A percentile compares a stretch with the other conserved stretches of the same genome.
Evolutionary conservation across 2,329 filamentous ascomycete genomes (phyloP).

Genomic region (Xylariaceae sp.): DNA sequence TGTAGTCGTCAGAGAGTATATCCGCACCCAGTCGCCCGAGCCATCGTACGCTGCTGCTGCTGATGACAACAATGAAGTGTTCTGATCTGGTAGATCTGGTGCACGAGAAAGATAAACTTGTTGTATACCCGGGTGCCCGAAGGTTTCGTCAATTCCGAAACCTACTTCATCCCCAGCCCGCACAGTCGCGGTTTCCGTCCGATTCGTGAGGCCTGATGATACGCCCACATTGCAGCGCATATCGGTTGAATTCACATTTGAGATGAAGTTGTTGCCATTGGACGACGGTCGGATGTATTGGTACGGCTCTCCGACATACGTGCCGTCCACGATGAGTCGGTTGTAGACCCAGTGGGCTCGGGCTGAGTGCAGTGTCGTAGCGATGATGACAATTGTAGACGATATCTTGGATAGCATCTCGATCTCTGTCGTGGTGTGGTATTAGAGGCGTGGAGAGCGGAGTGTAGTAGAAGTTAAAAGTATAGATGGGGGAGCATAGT

Average conservation of each 20-base stretch:
- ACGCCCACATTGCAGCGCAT: conserved; percentile 21
- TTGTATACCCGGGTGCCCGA: conserved; percentile 22
- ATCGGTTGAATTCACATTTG: conserved; percentile 17
- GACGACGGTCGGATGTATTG: conserved; percentile 19
- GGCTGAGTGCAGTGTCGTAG: neutral
- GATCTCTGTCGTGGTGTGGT: too few species aligned
- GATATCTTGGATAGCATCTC: too few species aligned
- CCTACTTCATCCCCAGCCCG: conserved; percentile 16
- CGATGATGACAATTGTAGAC: neutral
- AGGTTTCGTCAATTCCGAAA: conserved; percentile 18
- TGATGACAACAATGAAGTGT: neutral
- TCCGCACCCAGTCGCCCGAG: conserved; percentile 15
- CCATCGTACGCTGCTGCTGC: conserved; percentile 16
- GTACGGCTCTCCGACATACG: conserved; percentile 15
- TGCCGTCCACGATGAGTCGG: conserved; percentile 18
- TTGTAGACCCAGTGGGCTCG: conserved; percentile 20
- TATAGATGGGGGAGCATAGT: too few species aligned
- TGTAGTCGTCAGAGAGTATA: conserved; percentile 17
- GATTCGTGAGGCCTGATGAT: conserved; percentile 1
- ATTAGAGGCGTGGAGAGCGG: too few species aligned
- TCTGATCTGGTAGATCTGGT: conserved; percentile 5
- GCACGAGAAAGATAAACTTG: conserved; percentile 18
- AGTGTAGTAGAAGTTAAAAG: too few species aligned
- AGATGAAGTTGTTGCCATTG: conserved; percentile 19
- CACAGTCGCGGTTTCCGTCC: conserved; percentile 10